phyloP scores from a whole-genome alignment of 1,284 basidiomycete species.

The Leccinum solheimii region DNA sequence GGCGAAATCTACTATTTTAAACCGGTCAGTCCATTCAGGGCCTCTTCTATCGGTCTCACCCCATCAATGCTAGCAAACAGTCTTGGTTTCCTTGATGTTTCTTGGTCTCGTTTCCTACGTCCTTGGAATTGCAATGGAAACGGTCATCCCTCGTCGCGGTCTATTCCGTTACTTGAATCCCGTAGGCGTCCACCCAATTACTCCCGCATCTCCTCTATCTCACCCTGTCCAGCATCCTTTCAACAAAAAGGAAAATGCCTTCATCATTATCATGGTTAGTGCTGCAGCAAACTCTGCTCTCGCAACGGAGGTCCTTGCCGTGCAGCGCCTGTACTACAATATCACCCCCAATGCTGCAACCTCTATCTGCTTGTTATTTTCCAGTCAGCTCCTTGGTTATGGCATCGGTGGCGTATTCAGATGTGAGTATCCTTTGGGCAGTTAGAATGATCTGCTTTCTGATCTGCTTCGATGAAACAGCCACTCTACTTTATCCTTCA shows the following conservation, averaged over 20 bases:
- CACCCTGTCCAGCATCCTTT: slow-evolving; percentile 38
- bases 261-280: slow-evolving; percentile 67
- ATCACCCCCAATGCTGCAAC: slow-evolving; percentile 52
- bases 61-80: slow-evolving; percentile 40
- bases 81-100: slow-evolving; percentile 50
- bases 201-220: slow-evolving; percentile 18
- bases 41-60: background rate
- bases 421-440: slow-evolving; percentile 33
- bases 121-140: slow-evolving; percentile 44
- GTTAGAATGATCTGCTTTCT: background rate
- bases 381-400: slow-evolving; percentile 61
- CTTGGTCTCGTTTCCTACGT: slow-evolving; percentile 48
- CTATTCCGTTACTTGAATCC: slow-evolving; percentile 58
- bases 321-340: slow-evolving; percentile 57
- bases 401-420: slow-evolving; percentile 62
- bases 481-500: slow-evolving; percentile 62
- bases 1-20: slow-evolving; percentile 67
- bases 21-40: slow-evolving; percentile 33
- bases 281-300: slow-evolving; percentile 65
- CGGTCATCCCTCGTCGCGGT: slow-evolving; percentile 48
- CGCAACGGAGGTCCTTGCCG: slow-evolving; percentile 66
- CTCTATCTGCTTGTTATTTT: slow-evolving; percentile 59
- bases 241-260: slow-evolving; percentile 56
- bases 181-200: slow-evolving; percentile 28
- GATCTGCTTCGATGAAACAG: slow-evolving; percentile 23